phyloP scores from a whole-genome alignment of 352 stramenopile species.

The Stramenopiles sp. region DNA sequence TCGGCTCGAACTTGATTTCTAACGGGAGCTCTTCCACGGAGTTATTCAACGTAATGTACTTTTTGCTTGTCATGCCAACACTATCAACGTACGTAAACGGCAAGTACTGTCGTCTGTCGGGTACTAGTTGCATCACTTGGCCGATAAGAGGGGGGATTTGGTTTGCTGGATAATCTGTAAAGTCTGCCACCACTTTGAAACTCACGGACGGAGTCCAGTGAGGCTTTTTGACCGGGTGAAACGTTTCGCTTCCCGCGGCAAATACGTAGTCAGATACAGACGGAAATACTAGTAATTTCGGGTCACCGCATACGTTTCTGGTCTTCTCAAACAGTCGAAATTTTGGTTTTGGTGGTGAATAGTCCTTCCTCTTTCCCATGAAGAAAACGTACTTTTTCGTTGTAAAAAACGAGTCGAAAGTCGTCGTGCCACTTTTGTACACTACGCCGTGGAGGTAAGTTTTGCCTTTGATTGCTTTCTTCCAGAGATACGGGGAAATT shows the following conservation, averaged over 20 bases:
- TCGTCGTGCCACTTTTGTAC: not conserved
- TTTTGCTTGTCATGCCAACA: constrained; percentile 52
- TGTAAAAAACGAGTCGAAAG: not conserved
- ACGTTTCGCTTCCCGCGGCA: too few relatives aligned
- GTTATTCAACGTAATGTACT: constrained; percentile 49
- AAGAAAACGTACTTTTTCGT: constrained; percentile 4
- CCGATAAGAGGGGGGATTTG: constrained; percentile 21
- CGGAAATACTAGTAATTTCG: too few relatives aligned
- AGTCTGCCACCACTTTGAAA: constrained; percentile 43
- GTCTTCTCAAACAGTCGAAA: constrained; percentile 6
- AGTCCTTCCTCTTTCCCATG: not conserved
- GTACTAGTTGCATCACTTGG: constrained; percentile 20
- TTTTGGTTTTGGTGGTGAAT: not conserved
- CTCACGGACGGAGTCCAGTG: constrained; percentile 44
- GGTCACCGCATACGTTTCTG: not conserved
- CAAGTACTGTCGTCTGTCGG: constrained; percentile 27
- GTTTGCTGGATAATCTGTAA: constrained; percentile 33
- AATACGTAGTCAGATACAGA: too few relatives aligned
- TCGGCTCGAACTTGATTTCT: constrained; percentile 39
- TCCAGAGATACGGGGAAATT: not conserved
- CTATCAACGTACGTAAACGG: constrained; percentile 45
- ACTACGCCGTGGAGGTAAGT: not conserved
- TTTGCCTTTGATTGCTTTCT: not conserved
- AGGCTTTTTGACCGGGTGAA: too few relatives aligned
- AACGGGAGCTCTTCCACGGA: constrained; percentile 38